Percentiles rank a stretch among this genome's conserved stretches.
These are phyloP conservation scores for Furcasterigmium furcatum DNA, from an alignment of 2,329 filamentous ascomycete genomes.

Conservation along the genomic window DNA sequence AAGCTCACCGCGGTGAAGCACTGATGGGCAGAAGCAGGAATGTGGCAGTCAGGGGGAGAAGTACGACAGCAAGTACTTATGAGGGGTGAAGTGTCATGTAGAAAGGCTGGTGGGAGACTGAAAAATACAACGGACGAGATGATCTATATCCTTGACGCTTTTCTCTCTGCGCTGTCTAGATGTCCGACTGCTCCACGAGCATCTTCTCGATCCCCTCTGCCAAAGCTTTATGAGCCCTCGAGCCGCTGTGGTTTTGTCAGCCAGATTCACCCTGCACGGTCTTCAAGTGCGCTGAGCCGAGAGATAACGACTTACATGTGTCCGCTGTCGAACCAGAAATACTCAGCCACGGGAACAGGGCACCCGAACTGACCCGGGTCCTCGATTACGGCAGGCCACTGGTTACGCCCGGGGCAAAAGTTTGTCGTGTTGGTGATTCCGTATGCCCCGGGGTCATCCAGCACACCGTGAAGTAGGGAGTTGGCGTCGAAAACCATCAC, in stretches of 20 bases:
- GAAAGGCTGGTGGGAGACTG: too few relatives aligned
- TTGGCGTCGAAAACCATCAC: constrained; percentile 25
- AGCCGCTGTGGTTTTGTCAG: constrained; percentile 1
- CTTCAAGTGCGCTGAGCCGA: too few relatives aligned
- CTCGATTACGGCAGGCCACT: constrained; percentile 16
- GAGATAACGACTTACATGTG: constrained; percentile 11
- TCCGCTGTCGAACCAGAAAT: constrained; percentile 26
- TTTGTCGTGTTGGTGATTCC: constrained; percentile 22
- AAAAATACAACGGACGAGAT: too few relatives aligned
- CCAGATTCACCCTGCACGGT: too few relatives aligned
- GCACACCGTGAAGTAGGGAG: constrained; percentile 22
- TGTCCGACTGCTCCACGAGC: neutral
- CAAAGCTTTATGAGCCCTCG: constrained; percentile 1
- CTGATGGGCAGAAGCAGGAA: neutral
- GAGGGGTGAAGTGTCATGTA: too few relatives aligned
- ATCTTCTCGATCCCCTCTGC: constrained; percentile 1
- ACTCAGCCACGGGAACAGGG: constrained; percentile 18
- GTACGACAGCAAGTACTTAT: too few relatives aligned
- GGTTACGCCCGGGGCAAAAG: constrained; percentile 19
- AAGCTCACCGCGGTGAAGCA: constrained; percentile 12
- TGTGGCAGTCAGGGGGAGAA: neutral
- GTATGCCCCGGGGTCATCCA: constrained; percentile 20
- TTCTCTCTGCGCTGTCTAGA: neutral
- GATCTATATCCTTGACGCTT: neutral
- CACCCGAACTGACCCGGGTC: constrained; percentile 21